These are phyloP conservation scores for Chaetomium sp. DNA, from an alignment of 2,329 filamentous ascomycete species.

Conservation along the genomic window DNA sequence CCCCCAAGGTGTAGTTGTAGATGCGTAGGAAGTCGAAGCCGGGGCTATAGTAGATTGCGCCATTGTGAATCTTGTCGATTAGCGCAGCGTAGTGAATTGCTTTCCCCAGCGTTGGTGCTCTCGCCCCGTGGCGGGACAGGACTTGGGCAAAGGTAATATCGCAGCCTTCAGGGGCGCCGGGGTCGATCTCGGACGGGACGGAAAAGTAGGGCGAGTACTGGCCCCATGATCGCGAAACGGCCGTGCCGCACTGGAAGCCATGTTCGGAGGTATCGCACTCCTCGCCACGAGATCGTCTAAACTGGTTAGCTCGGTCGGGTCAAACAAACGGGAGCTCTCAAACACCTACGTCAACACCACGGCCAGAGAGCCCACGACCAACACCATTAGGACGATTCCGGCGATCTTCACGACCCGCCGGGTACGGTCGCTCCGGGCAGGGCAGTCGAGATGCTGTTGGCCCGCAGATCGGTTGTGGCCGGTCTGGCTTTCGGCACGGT, in stretches of 20 bases:
- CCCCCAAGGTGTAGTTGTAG: conserved; percentile 60
- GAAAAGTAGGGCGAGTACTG: conserved; percentile 84
- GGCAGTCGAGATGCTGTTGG: background rate
- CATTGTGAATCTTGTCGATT: conserved; percentile 58
- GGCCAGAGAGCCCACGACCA: conserved; percentile 9
- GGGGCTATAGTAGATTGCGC: conserved; percentile 49
- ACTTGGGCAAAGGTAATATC: conserved; percentile 72
- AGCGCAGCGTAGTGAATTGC: conserved; percentile 55
- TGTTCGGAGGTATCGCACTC: conserved; percentile 46
- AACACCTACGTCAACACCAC: conserved; percentile 23
- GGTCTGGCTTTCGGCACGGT: background rate
- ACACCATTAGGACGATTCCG: conserved; percentile 5
- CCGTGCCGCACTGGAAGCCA: conserved; percentile 57
- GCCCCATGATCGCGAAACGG: conserved; percentile 67
- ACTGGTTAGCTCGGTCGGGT: background rate
- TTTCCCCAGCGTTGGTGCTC: conserved; percentile 70
- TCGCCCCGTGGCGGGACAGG: conserved; percentile 77
- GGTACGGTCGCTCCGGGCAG: background rate
- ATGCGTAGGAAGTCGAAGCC: conserved; percentile 63
- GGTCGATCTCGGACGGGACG: conserved; percentile 59
- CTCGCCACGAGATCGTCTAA: conserved; percentile 21
- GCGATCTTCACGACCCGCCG: conserved; percentile 3
- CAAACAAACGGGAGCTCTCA: background rate
- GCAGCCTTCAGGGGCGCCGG: conserved; percentile 59
- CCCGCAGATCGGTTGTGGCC: background rate